Base-by-base conservation (phyloP, 2,329 filamentous ascomycete genomes). In the Xylariales sp. region DNA sequence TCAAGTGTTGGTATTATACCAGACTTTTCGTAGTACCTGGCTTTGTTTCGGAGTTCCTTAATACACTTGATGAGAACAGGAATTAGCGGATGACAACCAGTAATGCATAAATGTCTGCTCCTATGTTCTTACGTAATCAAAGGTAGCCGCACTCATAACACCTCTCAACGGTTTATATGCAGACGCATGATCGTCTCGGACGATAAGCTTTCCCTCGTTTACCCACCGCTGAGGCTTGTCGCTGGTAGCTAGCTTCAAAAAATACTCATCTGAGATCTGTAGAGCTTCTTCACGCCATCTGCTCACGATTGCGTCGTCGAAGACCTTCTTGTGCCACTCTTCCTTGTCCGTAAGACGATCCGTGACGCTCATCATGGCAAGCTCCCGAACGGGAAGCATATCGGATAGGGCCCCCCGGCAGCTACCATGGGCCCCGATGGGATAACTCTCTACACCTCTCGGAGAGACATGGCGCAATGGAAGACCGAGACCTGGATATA, bases 1-100 rank as follows among this genome's bases (percentile, higher is more conserved):
- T 77, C 72, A 15, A 75, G 58, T 2, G 68, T 62, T 5, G 61
- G 59, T 7, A 75, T 49, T 10, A 70, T 55, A 2, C 61, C 53
- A 13, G 58, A 60, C 5, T 59, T 40, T 36, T 65, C 52, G 41
- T 66, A 66, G n/a, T 66, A 51, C n/a, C 48, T 49, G 1, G 72
- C 71, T 47, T 79, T 77, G 48, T 64, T 65, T 11, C 57, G 61
- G 0, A 79, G 61, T 45, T 78, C 74, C 6, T 57, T 47, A 18
- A 75, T 57, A 40, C 54, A 63, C 53, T 56, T 21, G n/a, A n/a
- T 17, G 19, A 5, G 15, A 6, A 20, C 29, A 14, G 37, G 29
- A 2, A 32, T 14, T 15, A 16, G 17, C 10, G 18, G 18, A n/a
- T n/a, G n/a, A n/a, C n/a, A n/a, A n/a, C 4, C 17, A 16, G 15